Percentiles rank a stretch among this genome's conserved stretches.
These are phyloP conservation scores for Niveomyces coronatus DNA, from an alignment of 2,329 filamentous ascomycete species.

Conservation along the genomic window DNA sequence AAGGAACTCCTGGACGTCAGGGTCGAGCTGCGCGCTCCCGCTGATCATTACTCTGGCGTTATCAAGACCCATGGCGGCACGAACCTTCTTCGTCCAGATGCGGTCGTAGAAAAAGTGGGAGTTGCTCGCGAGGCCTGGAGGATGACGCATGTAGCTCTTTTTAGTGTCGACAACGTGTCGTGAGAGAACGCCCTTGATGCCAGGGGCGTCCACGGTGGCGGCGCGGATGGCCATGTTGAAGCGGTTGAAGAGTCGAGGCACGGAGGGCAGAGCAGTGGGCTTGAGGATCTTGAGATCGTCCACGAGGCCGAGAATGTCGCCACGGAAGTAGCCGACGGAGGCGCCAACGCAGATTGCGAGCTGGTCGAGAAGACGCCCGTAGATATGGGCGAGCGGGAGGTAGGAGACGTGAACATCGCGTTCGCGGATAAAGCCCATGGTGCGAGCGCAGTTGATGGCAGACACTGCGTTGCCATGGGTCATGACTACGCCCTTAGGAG, in stretches of 20 bases:
- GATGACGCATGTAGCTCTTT: constrained; percentile 63
- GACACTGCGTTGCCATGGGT: constrained; percentile 75
- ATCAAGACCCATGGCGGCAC: constrained; percentile 71
- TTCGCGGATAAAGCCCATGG: constrained; percentile 38
- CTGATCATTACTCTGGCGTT: constrained; percentile 64
- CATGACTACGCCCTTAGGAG: constrained; percentile 74
- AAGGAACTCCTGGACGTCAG: constrained; percentile 78
- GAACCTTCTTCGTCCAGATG: constrained; percentile 85
- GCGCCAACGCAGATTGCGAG: constrained; percentile 60
- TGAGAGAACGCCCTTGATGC: constrained; percentile 71
- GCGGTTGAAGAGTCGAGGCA: constrained; percentile 84
- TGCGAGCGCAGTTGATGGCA: constrained; percentile 52
- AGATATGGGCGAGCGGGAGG: constrained; percentile 89
- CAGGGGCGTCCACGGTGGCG: constrained; percentile 67
- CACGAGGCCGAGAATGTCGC: constrained; percentile 73
- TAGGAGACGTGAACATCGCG: constrained; percentile 70
- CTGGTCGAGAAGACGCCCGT: constrained; percentile 76
- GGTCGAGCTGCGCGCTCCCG: constrained; percentile 85
- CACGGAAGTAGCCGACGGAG: constrained; percentile 85
- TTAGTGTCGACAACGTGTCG: constrained; percentile 73
- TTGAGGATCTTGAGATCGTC: constrained; percentile 85
- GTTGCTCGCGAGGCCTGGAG: constrained; percentile 65
- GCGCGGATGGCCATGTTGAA: constrained; percentile 77
- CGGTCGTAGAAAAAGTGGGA: constrained; percentile 70
- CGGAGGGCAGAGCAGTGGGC: constrained; percentile 76